Evolutionary conservation across 139 green algal species (phyloP).

Genomic region (Medakamo hakoo): DNA sequence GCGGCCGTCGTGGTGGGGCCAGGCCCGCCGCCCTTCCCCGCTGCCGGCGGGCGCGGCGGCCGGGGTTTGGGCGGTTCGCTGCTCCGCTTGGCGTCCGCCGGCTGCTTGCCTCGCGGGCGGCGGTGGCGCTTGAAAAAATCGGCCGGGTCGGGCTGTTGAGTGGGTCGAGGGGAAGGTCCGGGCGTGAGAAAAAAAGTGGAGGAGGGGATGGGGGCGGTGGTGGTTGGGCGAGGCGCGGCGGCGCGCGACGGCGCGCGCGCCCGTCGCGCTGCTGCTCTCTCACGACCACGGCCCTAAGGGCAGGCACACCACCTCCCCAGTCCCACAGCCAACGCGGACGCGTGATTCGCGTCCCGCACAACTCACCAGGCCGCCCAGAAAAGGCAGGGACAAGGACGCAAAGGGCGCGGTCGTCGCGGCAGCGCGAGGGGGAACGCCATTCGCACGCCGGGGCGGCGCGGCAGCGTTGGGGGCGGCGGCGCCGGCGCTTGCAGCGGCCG

Average conservation of each 20-base stretch:
- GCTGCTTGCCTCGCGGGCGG: constrained; percentile 1
- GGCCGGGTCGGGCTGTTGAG: constrained; percentile 7
- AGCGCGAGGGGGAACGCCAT: neutral
- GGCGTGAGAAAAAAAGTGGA: neutral
- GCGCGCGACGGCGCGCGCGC: no score
- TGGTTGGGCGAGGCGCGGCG: no score
- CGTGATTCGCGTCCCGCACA: no score
- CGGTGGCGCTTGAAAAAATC: constrained; percentile 5
- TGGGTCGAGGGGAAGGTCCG: neutral
- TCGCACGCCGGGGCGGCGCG: no score
- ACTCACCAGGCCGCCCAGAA: neutral
- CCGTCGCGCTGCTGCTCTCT: no score
- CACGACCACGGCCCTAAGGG: no score
- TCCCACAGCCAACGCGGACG: no score
- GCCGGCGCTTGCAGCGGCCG: neutral
- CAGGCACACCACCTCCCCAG: no score
- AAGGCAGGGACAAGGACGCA: neutral
- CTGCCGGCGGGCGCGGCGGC: neutral
- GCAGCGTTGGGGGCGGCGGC: neutral
- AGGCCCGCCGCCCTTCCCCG: neutral
- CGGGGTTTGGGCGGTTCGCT: neutral
- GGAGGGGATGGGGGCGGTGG: neutral
- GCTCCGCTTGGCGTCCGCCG: constrained; percentile 6
- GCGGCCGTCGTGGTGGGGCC: neutral
- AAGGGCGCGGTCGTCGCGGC: neutral